These are phyloP conservation scores for Epichloe aotearoae DNA, from an alignment of 2,329 filamentous ascomycete genomes.

Conservation along the genomic window DNA sequence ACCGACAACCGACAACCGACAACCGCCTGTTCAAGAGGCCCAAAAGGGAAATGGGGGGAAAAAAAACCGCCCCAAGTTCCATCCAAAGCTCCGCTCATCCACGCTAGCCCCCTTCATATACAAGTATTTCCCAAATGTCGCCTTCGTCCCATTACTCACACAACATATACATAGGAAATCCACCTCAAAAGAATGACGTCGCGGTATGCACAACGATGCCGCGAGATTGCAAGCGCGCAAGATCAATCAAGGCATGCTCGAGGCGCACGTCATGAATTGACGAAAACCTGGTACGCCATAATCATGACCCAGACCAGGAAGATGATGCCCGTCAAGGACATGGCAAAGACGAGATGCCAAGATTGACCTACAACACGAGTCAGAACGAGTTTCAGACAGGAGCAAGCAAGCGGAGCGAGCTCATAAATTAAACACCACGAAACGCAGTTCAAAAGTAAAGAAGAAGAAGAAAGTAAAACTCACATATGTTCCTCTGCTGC, in stretches of 20 bases:
- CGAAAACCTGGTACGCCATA: slow-evolving; percentile 54
- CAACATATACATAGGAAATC: background rate
- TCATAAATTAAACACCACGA: background rate
- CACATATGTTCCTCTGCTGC: slow-evolving; percentile 50
- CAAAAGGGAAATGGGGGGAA: background rate
- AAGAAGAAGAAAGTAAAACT: slow-evolving; percentile 16
- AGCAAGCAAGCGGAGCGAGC: background rate
- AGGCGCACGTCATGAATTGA: slow-evolving; percentile 18
- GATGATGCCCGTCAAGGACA: slow-evolving; percentile 44
- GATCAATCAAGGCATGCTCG: background rate
- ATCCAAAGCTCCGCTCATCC: background rate
- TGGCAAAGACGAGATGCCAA: slow-evolving; percentile 53
- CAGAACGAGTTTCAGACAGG: slow-evolving; percentile 5
- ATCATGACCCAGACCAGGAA: slow-evolving; percentile 57
- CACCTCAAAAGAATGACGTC: background rate
- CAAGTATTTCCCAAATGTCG: background rate
- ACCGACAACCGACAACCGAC: too few relatives aligned
- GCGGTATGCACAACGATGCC: too few relatives aligned
- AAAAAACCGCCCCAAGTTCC: background rate
- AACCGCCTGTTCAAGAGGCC: background rate
- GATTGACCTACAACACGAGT: slow-evolving; percentile 33
- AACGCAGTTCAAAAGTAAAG: background rate
- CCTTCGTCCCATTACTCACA: background rate
- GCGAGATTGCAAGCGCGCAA: too few relatives aligned
- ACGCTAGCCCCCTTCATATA: background rate